Evolutionary conservation across 2,329 filamentous ascomycete genomes (phyloP), one percentile per base, ranked within the genome.

Genomic region (Pseudovirgaria hyperparasitica): DNA sequence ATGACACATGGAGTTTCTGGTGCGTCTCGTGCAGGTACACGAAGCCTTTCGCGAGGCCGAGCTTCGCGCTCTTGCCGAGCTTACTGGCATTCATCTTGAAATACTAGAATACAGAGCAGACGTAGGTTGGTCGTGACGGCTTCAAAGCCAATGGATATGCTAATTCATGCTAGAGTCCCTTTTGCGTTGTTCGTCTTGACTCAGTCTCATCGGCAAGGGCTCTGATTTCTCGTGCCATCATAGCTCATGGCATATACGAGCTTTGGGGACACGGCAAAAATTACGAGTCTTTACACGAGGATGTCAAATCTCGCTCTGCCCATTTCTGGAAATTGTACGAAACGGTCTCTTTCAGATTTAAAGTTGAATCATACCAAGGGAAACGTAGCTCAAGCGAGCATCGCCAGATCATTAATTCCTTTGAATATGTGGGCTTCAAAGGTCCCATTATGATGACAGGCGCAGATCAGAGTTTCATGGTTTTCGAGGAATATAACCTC

Each of bases 31-130:
- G 23, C 90, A 96, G 55, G 65, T 70, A 32, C 86, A 96, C 52
- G 84, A 94, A 60, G 78, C 72, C n/a, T 98, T 98, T 50, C 78
- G 87, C 20, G 64, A 74, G 30, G 72, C 86, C 3, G 90, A 98
- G 54, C 69, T 93, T 9, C 62, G 87, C 45, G 76, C 90, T 14
- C 62, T 98, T 12, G 85, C 84, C 4, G 60, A 72, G 7, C 50
- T 87, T 5, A 69, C 75, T 30, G 65, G 65, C 7, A 60, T 90
- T 19, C 55, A 76, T 14, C 48, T 94, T 27, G 66, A 81, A 39
- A 67, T 94, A 33, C 41, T 87, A n/a, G 69, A 64, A 6, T 94
- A 96, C 52, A 68, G 67, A 34, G 59, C 75, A 35, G 67, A 75
- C 53, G 85, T 92, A 68, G 52, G 76, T 57, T 5, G 7, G 22